Evolutionary conservation across 2,329 filamentous ascomycete species (phyloP).

Genomic region (Harringtonia lauricola): DNA sequence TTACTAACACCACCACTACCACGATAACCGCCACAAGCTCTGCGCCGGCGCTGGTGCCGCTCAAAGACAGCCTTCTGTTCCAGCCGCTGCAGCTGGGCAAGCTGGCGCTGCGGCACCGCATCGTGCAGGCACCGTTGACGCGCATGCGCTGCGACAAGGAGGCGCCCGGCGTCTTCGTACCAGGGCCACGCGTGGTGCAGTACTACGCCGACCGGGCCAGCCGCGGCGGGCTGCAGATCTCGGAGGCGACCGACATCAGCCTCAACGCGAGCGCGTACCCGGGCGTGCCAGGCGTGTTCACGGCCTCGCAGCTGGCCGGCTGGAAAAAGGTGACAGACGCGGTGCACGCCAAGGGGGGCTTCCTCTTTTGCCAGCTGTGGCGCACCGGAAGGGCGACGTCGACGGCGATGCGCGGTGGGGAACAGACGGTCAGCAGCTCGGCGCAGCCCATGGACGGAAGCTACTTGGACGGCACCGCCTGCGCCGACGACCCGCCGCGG

Average conservation of each 20-base stretch:
- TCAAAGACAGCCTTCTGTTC: slow-evolving; percentile 9
- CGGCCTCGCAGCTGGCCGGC: slow-evolving; percentile 37
- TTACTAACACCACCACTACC: not conserved
- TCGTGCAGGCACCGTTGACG: slow-evolving; percentile 29
- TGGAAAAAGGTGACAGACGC: slow-evolving; percentile 50
- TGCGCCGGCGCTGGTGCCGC: slow-evolving; percentile 9
- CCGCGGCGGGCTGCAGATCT: slow-evolving; percentile 29
- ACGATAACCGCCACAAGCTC: slow-evolving; percentile 10
- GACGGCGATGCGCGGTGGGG: slow-evolving; percentile 19
- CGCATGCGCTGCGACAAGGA: slow-evolving; percentile 38
- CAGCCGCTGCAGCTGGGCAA: slow-evolving; percentile 31
- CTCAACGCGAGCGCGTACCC: slow-evolving; percentile 22
- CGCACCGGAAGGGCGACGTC: slow-evolving; percentile 27
- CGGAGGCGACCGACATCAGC: slow-evolving; percentile 34
- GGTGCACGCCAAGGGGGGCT: slow-evolving; percentile 49
- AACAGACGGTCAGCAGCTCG: slow-evolving; percentile 23
- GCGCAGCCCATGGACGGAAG: slow-evolving; percentile 28
- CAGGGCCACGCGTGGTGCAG: slow-evolving; percentile 20
- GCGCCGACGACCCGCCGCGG: slow-evolving; percentile 32
- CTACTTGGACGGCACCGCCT: slow-evolving; percentile 16
- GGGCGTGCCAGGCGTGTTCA: slow-evolving; percentile 48
- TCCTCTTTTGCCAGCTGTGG: slow-evolving; percentile 51
- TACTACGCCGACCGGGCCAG: slow-evolving; percentile 34
- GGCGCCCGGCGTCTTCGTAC: slow-evolving; percentile 21
- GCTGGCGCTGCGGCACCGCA: slow-evolving; percentile 33